phyloP scores from a whole-genome alignment of 73 alveolate genomes.

The Tetrahymena thermophila region DNA sequence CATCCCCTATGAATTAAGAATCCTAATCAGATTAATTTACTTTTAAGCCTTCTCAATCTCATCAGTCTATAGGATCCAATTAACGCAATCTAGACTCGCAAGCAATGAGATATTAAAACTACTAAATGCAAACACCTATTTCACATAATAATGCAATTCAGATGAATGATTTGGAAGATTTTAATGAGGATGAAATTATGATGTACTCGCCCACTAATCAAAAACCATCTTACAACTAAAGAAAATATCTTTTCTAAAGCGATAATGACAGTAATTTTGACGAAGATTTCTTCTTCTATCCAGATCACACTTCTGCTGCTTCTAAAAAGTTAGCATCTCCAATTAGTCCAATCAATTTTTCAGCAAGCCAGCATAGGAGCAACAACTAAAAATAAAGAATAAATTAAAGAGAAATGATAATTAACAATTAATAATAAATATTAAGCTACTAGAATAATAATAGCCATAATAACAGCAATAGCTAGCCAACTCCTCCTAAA shows the following conservation, averaged over 20 bases:
- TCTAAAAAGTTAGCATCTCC: neutral
- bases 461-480: neutral
- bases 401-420: neutral
- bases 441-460: neutral
- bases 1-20: neutral
- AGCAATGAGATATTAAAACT: neutral
- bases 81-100: neutral
- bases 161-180: neutral
- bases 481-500: neutral
- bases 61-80: neutral
- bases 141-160: neutral
- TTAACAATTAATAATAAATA: neutral
- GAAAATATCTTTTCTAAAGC: neutral
- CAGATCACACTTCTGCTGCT: neutral
- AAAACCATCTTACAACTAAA: neutral
- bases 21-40: neutral
- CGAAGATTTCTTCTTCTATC: neutral
- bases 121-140: neutral
- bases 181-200: neutral
- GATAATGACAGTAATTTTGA: neutral
- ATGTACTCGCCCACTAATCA: neutral
- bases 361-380: neutral
- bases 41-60: neutral
- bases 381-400: neutral
- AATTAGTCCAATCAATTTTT: neutral